Base-by-base conservation (phyloP, 768 basidiomycete genomes). In the Chalciporus pseudorubinellus region DNA sequence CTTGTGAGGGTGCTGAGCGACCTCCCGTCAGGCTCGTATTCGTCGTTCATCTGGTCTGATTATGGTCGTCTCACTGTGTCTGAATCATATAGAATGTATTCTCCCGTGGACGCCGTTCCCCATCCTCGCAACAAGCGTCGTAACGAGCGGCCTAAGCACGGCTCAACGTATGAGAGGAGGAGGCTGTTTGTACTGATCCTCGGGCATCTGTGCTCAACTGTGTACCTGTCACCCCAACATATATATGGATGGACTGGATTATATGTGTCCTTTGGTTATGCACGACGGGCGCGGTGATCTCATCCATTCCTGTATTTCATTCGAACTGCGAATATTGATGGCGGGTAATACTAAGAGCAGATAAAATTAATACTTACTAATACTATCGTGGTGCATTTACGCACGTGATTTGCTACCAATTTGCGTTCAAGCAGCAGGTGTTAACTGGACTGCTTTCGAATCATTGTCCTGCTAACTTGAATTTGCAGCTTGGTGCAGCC, bases 91-190 rank as follows among this genome's bases (percentile, higher is more conserved):
- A 59, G 70, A 62, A 58, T 54, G 53, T 50, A 53, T 63, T 61
- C 63, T 70, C 60, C 60, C 70, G 73, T 65, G 67, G 84, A 85
- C 77, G 72, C 74, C 76, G 65, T 77, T 82, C 74, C 64, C 64
- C 83, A 80, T 75, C 83, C 81, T 77, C 72, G 53, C 82, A 85
- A 83, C 72, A 85, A 81, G 78, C 82, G 79, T 81, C 75, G 82
- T 80, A 83, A 78, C 83, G 82, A 81, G 77, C 78, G 78, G 72
- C 77, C 83, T 77, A 83, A 83, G 84, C 72, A 80, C 76, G 83
- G 83, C 77, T 82, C 69, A 70, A 75, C 72, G 81, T 75, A 74
- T 83, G 77, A 76, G 70, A 85, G 83, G 81, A 68, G 71, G 71
- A 62, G 55, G 43, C 44, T 54, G 53, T 41, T 56, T 53, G 49